Base-by-base conservation (phyloP, 495 filamentous ascomycete genomes). In the Collariella sp. region DNA sequence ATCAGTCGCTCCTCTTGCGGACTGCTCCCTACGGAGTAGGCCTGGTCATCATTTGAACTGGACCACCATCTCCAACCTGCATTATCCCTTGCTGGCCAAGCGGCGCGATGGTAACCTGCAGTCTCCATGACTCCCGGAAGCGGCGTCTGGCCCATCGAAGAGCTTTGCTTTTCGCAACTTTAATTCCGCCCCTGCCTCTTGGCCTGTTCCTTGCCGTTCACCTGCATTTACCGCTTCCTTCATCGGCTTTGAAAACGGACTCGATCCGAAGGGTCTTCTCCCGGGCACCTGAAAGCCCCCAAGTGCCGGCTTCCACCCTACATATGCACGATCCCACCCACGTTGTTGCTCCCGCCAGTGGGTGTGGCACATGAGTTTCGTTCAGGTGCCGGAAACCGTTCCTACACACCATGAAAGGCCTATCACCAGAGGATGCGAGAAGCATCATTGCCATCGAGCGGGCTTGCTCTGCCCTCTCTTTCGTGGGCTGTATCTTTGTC, bases 401-500 rank as follows among this genome's bases (percentile, higher is more conserved):
- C 24, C 35, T 5, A 31, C 47, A 52, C 26, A 26, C 42, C 47
- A 60, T 60, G 57, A 11, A 16, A 7, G 36, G 42, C 26, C 16
- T 60, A 36, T 40, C 57, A 31, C 3, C n/a, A 33, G 29, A 52
- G 5, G 57, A 60, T 46, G 31, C 31, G 7, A n/a, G 34, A 7
- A 19, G 23, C 48, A 35, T 60, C 49, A 29, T 56, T 31, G 52
- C 52, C 58, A 80, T 87, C 41, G 87, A 91, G 70, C 72, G 86
- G 47, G 67, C 77, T 10, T 82, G 81, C 59, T 89, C 87, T 0
- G 70, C 80, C 11, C 72, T 93, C 60, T 94, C 88, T 0, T 62
- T 95, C 3, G 13, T 84, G 3, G 88, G 87, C 43, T 85, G 83
- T 24, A 56, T 81, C 41, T 84, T 93, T 65, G 85, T 94, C 47